A percentile compares a stretch with the other conserved stretches of the same genome.
Conservation (phyloP, 2,329 filamentous ascomycete genomes). For the Penicillium vulpinum region DNA sequence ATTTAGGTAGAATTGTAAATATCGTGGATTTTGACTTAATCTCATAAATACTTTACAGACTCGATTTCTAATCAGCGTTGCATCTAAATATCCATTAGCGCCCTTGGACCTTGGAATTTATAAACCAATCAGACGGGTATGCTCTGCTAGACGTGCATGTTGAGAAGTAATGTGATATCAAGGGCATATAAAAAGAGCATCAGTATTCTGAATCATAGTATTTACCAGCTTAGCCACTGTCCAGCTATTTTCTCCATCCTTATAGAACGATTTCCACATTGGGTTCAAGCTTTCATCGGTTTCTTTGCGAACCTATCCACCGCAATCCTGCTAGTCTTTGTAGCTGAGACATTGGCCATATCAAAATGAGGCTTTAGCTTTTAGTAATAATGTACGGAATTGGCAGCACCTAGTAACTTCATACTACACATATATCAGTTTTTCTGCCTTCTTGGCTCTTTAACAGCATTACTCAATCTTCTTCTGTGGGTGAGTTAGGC, state of each 20-base stretch:
- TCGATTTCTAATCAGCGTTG: not conserved
- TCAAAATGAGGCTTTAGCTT: not conserved
- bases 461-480: not conserved
- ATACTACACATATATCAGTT: not conserved
- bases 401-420: not conserved
- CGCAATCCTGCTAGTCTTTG: not conserved
- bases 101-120: not conserved
- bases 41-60: not conserved
- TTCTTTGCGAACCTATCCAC: no score
- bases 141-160: no score
- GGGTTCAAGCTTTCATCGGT: not conserved
- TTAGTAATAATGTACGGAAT: not conserved
- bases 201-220: not conserved
- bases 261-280: not conserved
- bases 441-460: not conserved
- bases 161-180: not conserved
- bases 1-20: no score
- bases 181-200: no score
- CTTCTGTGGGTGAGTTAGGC: not conserved
- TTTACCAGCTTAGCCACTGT: not conserved
- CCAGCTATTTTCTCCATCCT: not conserved
- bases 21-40: no score
- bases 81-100: not conserved
- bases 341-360: not conserved
- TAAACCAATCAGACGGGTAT: not conserved